Conservation (phyloP, 805 yeast genomes). For the Ogataea neopini region DNA sequence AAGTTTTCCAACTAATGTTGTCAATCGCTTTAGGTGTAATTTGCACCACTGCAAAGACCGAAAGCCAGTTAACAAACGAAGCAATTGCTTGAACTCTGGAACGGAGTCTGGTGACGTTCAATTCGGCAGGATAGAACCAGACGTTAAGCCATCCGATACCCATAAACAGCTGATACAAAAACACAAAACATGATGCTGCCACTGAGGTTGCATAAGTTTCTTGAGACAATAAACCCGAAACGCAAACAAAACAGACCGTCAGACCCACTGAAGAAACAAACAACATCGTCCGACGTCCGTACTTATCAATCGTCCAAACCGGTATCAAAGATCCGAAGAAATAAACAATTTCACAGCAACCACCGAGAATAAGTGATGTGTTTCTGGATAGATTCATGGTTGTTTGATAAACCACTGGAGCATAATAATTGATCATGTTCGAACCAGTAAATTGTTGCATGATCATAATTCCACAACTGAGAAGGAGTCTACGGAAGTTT, state of each 20-base stretch:
- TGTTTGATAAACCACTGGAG: slow-evolving; percentile 52
- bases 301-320: slow-evolving; percentile 44
- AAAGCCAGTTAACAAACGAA: slow-evolving; percentile 57
- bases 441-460: slow-evolving; percentile 55
- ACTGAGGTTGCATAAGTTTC: slow-evolving; percentile 8
- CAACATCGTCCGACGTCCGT: slow-evolving; percentile 36
- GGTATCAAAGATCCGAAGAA: slow-evolving; percentile 39
- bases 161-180: slow-evolving; percentile 25
- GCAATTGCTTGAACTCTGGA: slow-evolving; percentile 52
- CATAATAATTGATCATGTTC: slow-evolving; percentile 56
- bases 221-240: slow-evolving; percentile 3
- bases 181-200: slow-evolving; percentile 9
- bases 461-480: slow-evolving; percentile 44
- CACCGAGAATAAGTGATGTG: slow-evolving; percentile 37
- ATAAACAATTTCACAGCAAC: slow-evolving; percentile 19
- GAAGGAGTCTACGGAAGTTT: slow-evolving; percentile 46
- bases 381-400: slow-evolving; percentile 45
- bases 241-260: slow-evolving; percentile 10
- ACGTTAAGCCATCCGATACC: slow-evolving; percentile 30
- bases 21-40: slow-evolving; percentile 45
- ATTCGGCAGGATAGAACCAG: slow-evolving; percentile 61
- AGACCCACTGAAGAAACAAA: slow-evolving; percentile 18
- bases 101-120: slow-evolving; percentile 49
- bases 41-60: slow-evolving; percentile 58
- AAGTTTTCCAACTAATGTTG: slow-evolving; percentile 42